Percentiles rank a stretch among this genome's conserved stretches.
Conservation (phyloP, 1,284 basidiomycete genomes). For the Hypsizygus ulmarius region DNA sequence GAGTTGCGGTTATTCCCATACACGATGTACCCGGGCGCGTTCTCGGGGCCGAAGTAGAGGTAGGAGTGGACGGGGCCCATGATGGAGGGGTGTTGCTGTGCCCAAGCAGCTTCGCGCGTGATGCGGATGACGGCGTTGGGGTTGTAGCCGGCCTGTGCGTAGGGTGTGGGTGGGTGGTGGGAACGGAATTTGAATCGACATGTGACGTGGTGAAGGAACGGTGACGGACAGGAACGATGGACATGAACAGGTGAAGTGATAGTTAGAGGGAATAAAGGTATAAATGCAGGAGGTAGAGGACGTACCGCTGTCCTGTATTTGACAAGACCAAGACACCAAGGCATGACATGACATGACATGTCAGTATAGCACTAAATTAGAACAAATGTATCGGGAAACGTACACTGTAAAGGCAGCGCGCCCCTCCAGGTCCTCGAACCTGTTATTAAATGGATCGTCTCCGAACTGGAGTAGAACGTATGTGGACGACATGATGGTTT, state of each 20-base stretch:
- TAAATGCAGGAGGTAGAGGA: not conserved
- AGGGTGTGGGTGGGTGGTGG: not conserved
- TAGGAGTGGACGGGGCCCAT: conserved; percentile 71
- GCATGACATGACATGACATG: too few species aligned
- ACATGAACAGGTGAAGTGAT: conserved; percentile 10
- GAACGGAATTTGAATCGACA: too few species aligned
- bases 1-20: conserved; percentile 62
- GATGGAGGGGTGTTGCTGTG: conserved; percentile 58
- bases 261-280: conserved; percentile 4
- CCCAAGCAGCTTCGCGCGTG: conserved; percentile 61
- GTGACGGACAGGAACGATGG: not conserved
- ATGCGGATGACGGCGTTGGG: conserved; percentile 64
- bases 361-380: conserved; percentile 15
- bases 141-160: conserved; percentile 43
- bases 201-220: too few species aligned
- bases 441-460: conserved; percentile 55
- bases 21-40: conserved; percentile 56
- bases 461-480: conserved; percentile 63
- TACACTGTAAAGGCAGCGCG: conserved; percentile 66
- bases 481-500: conserved; percentile 38
- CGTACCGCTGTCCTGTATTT: conserved; percentile 17
- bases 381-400: conserved; percentile 25
- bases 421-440: conserved; percentile 61
- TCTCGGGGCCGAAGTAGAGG: conserved; percentile 68
- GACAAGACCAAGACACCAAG: not conserved